These are phyloP conservation scores for Diplosphaera chodatii DNA, from an alignment of 139 green algal genomes.

Conservation along the genomic window DNA sequence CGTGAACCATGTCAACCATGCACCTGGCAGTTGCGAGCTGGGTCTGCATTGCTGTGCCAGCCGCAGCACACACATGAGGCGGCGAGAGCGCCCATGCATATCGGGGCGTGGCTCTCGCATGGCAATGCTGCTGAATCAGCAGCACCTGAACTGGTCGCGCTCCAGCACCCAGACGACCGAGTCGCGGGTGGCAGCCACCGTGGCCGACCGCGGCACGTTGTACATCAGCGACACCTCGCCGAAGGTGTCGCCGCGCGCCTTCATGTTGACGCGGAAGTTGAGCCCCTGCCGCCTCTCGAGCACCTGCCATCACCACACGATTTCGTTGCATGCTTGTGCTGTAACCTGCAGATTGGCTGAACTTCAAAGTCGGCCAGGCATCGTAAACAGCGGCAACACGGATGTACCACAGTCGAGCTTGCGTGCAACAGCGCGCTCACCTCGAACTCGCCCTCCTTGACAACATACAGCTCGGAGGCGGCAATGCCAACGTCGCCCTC, in stretches of 20 bases:
- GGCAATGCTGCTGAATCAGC: neutral
- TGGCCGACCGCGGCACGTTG: conserved; percentile 71
- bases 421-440: conserved; percentile 20
- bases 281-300: conserved; percentile 74
- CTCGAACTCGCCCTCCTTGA: conserved; percentile 90
- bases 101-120: no score
- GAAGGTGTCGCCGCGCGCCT: conserved; percentile 80
- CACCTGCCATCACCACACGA: conserved; percentile 31
- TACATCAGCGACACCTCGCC: conserved; percentile 92
- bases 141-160: conserved; percentile 58
- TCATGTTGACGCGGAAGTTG: conserved; percentile 86
- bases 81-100: neutral
- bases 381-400: neutral
- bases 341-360: no score
- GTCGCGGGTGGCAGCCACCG: conserved; percentile 80
- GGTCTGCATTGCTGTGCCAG: no score
- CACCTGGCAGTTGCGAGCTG: no score
- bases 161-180: conserved; percentile 87
- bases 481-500: conserved; percentile 74
- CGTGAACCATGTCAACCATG: no score
- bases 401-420: no score
- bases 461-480: conserved; percentile 86
- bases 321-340: no score
- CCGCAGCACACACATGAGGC: no score
- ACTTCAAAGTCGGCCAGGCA: no score